These are phyloP conservation scores for Leavenworthia alabamica DNA, from an alignment of 345 rosid genomes.

Conservation along the genomic window DNA sequence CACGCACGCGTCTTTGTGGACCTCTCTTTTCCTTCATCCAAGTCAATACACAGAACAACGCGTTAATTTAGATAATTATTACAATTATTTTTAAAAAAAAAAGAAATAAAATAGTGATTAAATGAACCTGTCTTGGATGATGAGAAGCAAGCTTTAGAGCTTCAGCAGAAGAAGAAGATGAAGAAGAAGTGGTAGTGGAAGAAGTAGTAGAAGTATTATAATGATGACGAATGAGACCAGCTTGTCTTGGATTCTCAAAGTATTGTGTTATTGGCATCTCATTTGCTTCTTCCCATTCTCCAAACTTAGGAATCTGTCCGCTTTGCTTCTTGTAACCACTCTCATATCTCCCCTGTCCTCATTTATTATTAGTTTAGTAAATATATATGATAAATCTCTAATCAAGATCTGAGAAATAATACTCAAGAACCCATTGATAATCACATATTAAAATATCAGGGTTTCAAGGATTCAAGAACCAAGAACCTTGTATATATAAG, in stretches of 20 bases:
- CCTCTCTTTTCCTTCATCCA: conserved; percentile 43
- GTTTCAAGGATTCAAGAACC: background rate
- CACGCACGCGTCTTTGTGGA: conserved; percentile 49
- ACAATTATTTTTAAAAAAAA: no score
- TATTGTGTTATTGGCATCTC: conserved; percentile 91
- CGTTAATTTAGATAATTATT: conserved; percentile 9
- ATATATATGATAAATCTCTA: background rate
- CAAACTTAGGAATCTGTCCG: conserved; percentile 84
- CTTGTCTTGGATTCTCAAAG: conserved; percentile 84
- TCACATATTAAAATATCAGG: background rate
- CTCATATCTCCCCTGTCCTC: conserved; percentile 31
- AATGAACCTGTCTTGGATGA: conserved; percentile 23
- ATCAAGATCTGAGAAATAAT: background rate
- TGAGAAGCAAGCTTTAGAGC: conserved; percentile 26
- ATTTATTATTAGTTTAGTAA: background rate
- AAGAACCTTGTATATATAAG: background rate
- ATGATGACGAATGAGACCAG: conserved; percentile 56
- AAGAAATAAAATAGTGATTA: background rate
- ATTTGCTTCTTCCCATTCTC: conserved; percentile 82
- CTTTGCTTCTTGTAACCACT: conserved; percentile 49
- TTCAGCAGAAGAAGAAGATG: conserved; percentile 31
- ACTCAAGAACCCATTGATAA: background rate
- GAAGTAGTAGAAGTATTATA: background rate
- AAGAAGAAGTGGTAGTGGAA: conserved; percentile 10
- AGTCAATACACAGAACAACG: conserved; percentile 11